Evolutionary conservation across 495 filamentous ascomycete species (phyloP).

Genomic region (Podospora pseudoanserina): DNA sequence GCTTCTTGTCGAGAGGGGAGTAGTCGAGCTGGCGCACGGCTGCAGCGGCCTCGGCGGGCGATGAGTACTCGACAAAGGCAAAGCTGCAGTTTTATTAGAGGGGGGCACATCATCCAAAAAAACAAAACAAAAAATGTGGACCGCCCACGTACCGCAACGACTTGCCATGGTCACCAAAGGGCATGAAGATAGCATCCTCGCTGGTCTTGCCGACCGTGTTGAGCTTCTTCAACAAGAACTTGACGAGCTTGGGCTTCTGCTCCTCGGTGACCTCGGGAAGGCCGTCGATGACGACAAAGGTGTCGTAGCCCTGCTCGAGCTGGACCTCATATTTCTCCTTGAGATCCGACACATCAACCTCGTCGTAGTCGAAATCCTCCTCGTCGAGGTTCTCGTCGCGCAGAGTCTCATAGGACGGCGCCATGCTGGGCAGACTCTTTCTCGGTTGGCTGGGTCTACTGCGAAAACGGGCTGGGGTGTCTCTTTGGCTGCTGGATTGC

Average conservation of each 20-base stretch:
- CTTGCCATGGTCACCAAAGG: conserved; percentile 73
- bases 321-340: conserved; percentile 90
- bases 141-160: conserved; percentile 68
- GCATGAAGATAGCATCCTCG: conserved; percentile 91
- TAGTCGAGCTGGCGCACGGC: conserved; percentile 82
- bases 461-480: conserved; percentile 12
- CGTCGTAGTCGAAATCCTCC: conserved; percentile 84
- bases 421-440: conserved; percentile 46
- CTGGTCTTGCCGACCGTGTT: conserved; percentile 75
- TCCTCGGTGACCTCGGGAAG: conserved; percentile 81
- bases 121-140: neutral
- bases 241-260: conserved; percentile 82
- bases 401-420: conserved; percentile 56
- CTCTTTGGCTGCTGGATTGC: conserved; percentile 6
- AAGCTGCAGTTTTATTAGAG: conserved; percentile 49
- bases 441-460: conserved; percentile 8
- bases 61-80: conserved; percentile 94
- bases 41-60: conserved; percentile 82
- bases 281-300: conserved; percentile 93
- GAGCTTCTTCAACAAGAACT: conserved; percentile 90
- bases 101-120: too few species aligned
- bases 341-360: conserved; percentile 93
- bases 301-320: conserved; percentile 90
- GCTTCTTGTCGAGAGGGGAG: conserved; percentile 86
- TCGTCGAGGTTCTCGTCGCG: conserved; percentile 73